phyloP scores from a whole-genome alignment of 805 yeast genomes.

The Yamadazyma akitaensis region DNA sequence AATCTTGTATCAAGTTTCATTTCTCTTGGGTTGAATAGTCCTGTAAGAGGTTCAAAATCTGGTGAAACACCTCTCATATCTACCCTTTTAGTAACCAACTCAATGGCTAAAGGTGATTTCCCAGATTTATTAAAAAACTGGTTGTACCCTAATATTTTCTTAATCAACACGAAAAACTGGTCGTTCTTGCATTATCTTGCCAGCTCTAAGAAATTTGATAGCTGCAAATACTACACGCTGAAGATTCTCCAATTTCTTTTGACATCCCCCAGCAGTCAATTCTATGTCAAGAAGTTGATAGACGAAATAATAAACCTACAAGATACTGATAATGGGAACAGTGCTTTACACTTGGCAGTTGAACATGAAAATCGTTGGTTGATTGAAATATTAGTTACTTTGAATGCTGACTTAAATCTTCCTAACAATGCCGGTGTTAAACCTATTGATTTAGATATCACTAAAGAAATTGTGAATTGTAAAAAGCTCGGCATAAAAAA shows the following conservation, averaged over 20 bases:
- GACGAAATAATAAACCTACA: slow-evolving; percentile 30
- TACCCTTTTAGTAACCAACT: slow-evolving; percentile 79
- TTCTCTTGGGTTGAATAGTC: slow-evolving; percentile 33
- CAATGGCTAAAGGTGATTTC: slow-evolving; percentile 77
- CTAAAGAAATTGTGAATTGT: slow-evolving; percentile 30
- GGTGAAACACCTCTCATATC: slow-evolving; percentile 52
- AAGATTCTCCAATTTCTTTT: slow-evolving; percentile 35
- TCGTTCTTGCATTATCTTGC: slow-evolving; percentile 87
- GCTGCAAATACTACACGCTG: slow-evolving; percentile 31
- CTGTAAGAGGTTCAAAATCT: slow-evolving; percentile 35
- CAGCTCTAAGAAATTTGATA: slow-evolving; percentile 26
- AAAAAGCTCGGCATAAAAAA: slow-evolving; percentile 14
- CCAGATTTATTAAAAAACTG: slow-evolving; percentile 58
- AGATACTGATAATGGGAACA: slow-evolving; percentile 35
- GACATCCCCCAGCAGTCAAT: slow-evolving; percentile 16
- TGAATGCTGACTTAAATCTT: slow-evolving; percentile 53
- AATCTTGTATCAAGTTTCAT: slow-evolving; percentile 34
- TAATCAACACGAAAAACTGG: slow-evolving; percentile 60
- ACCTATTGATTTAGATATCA: slow-evolving; percentile 83
- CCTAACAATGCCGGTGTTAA: slow-evolving; percentile 83
- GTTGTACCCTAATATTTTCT: slow-evolving; percentile 58
- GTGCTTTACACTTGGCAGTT: slow-evolving; percentile 40
- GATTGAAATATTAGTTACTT: slow-evolving; percentile 29
- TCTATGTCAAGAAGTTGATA: slow-evolving; percentile 17
- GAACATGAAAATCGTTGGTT: slow-evolving; percentile 40